Conservation (phyloP, 169 alveolate genomes). For the Plasmodium cynomolgi region DNA sequence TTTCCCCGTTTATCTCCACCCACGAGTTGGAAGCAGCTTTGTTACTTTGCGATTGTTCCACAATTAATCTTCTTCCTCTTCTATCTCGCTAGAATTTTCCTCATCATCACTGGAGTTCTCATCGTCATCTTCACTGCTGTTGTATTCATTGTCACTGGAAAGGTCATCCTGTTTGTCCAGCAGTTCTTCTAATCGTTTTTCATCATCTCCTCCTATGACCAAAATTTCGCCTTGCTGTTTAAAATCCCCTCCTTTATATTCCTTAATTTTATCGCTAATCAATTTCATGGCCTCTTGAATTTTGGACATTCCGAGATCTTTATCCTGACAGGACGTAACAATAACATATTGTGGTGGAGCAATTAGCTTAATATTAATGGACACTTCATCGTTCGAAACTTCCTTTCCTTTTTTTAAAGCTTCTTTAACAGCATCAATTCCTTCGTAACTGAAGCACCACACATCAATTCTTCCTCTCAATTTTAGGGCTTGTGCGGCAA, state of each 20-base stretch:
- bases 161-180: constrained; percentile 82
- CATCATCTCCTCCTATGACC: constrained; percentile 93
- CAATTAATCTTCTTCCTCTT: constrained; percentile 84
- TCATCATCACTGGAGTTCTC: constrained; percentile 90
- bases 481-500: constrained; percentile 93
- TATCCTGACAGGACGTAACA: constrained; percentile 92
- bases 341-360: constrained; percentile 94
- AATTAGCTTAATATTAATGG: constrained; percentile 89
- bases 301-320: constrained; percentile 89
- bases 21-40: not conserved
- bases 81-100: constrained; percentile 85
- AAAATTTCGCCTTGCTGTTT: constrained; percentile 89
- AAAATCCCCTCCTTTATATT: constrained; percentile 92
- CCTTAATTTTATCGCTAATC: constrained; percentile 87
- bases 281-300: constrained; percentile 88
- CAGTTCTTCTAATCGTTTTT: constrained; percentile 87
- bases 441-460: constrained; percentile 96
- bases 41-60: constrained; percentile 4
- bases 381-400: constrained; percentile 69
- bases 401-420: constrained; percentile 88
- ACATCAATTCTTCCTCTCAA: constrained; percentile 94
- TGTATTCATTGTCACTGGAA: constrained; percentile 84
- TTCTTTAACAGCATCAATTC: constrained; percentile 97
- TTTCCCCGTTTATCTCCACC: not conserved
- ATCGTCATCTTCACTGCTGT: constrained; percentile 91